Base-by-base conservation (phyloP, 441 rosid species). In the Gossypium davidsonii region DNA sequence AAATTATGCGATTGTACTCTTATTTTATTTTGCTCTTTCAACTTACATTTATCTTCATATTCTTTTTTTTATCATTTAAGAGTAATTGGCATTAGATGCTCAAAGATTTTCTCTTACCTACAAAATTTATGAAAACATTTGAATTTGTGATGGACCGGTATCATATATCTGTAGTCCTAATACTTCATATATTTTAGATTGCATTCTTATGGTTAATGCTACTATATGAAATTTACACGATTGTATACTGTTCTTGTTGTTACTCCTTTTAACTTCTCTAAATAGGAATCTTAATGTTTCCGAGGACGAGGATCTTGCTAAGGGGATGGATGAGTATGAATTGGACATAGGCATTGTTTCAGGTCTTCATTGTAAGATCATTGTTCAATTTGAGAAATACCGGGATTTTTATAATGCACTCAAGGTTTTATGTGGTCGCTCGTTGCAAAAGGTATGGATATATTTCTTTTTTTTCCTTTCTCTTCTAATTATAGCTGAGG, bases 291-390 rank as follows among this genome's bases (percentile, higher is more conserved):
- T 94, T 77, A 83, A 78, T 84, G 93, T 94, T 83, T 84, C 92
- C 44, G 97, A 91, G 81, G 99, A 94, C 63, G 85, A 87, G 79
- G 89, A 83, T 83, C 80, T 80, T 49, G 87, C 86, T 80, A 83
- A 82, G 59, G 87, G 83, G 68, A 77, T 70, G 31, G 86, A 83
- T 14, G 91, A 79, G 73, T 89, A 82, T 58, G 81, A 64, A 49
- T 83, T 75, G 34, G 65, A 60, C 66, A n/a, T 60, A 42, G 79
- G 82, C 80, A 74, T 94, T 34, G 86, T 87, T 78, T 85, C 96
- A 59, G 97, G 97, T 78, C 99, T 95, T 44, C 84, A 92, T 49
- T 92, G 98, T 86, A 95, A 91, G 81, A 87, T 95, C 67, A 91
- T 95, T 70, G 96, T 89, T 79, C 96, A 90, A 80, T 92, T 92